Conservation (phyloP, 2,329 filamentous ascomycete genomes). For the Ascochyta pisi region DNA sequence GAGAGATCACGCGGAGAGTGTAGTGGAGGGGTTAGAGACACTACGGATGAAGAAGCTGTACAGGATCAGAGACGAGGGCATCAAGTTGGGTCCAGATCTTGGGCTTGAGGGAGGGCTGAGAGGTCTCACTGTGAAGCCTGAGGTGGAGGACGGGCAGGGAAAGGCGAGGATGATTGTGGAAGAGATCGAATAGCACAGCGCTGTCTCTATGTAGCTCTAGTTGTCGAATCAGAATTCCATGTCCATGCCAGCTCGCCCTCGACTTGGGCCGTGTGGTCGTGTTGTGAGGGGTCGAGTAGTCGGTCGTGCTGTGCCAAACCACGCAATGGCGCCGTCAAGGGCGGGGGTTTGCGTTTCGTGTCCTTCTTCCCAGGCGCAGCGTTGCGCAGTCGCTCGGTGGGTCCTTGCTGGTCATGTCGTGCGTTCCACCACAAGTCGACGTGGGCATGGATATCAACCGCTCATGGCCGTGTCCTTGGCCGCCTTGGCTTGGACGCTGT, state of each 20-base stretch:
- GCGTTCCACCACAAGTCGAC: not conserved
- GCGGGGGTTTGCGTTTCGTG: conserved; percentile 6
- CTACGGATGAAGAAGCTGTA: conserved; percentile 64
- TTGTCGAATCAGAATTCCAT: not conserved
- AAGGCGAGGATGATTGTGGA: conserved; percentile 56
- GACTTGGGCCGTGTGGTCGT: not conserved
- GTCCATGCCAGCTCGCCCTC: not conserved
- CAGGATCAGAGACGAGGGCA: conserved; percentile 42
- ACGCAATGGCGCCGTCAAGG: conserved; percentile 1
- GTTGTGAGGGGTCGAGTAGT: not conserved
- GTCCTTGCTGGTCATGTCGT: not conserved
- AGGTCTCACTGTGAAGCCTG: conserved; percentile 54
- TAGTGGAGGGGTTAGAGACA: conserved; percentile 70
- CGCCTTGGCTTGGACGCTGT: conserved; percentile 54
- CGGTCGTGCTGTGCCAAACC: conserved; percentile 7
- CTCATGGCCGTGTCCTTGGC: conserved; percentile 50
- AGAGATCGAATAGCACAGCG: conserved; percentile 62
- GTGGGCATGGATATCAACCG: conserved; percentile 37
- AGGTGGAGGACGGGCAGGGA: conserved; percentile 6
- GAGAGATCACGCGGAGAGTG: conserved; percentile 69
- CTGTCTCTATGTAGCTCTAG: conserved; percentile 5
- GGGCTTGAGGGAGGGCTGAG: conserved; percentile 50
- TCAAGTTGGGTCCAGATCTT: conserved; percentile 33
- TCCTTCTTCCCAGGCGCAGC: conserved; percentile 2
- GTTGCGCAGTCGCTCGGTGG: not conserved